Evolutionary conservation across 2,329 filamentous ascomycete species (phyloP).

Genomic region (Talaromyces marneffei): DNA sequence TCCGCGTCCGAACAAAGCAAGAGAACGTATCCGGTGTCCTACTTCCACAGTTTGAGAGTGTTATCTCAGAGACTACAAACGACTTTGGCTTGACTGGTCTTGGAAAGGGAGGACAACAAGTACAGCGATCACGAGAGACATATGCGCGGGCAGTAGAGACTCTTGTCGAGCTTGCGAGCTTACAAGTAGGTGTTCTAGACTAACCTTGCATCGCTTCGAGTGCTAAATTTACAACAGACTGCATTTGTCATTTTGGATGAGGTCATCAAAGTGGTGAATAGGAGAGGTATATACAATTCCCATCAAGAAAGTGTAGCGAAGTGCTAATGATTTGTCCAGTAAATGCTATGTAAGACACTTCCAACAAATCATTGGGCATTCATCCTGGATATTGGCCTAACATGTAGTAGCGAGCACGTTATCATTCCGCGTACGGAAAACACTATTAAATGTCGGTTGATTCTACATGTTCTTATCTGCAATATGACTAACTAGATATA

Average conservation of each 20-base stretch:
- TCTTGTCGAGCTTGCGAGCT: constrained; percentile 84
- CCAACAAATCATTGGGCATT: background rate
- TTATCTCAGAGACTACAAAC: constrained; percentile 78
- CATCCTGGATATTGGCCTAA: constrained; percentile 4
- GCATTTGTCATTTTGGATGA: constrained; percentile 97
- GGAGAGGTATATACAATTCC: constrained; percentile 60
- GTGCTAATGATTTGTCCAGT: constrained; percentile 49
- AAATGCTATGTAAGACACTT: constrained; percentile 73
- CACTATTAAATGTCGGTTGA: constrained; percentile 81
- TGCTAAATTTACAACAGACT: constrained; percentile 49
- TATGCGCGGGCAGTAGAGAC: constrained; percentile 95
- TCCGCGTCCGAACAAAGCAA: constrained; percentile 89
- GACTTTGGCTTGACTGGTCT: constrained; percentile 95
- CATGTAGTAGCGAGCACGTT: constrained; percentile 47
- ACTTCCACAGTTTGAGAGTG: constrained; percentile 88
- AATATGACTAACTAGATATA: constrained; percentile 27
- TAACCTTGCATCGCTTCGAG: background rate
- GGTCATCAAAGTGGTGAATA: constrained; percentile 98
- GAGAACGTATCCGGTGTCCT: constrained; percentile 98
- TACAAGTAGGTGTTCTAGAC: constrained; percentile 54
- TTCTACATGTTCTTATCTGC: background rate
- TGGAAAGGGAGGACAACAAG: constrained; percentile 95
- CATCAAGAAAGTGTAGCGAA: background rate
- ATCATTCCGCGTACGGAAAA: constrained; percentile 98
- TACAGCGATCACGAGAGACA: constrained; percentile 89